Evolutionary conservation across 441 rosid genomes (phyloP).

Genomic region (Biscutella auriculata): DNA sequence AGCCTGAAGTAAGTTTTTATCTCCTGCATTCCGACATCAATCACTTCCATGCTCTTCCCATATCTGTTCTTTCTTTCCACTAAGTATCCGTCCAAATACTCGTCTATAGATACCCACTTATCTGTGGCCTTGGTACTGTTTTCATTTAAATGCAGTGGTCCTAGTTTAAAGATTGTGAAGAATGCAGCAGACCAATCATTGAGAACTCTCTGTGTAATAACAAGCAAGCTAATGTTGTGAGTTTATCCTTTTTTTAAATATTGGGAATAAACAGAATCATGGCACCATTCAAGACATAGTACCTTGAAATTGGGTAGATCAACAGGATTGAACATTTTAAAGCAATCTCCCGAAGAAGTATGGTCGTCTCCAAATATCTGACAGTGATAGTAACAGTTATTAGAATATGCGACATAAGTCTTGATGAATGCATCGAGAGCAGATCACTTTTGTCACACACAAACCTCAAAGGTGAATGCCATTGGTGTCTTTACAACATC

Average conservation of each 20-base stretch:
- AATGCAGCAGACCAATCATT: slow-evolving; percentile 89
- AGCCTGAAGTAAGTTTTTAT: slow-evolving; percentile 92
- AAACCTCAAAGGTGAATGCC: slow-evolving; percentile 99
- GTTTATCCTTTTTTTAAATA: not conserved
- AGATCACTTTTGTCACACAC: slow-evolving; percentile 14
- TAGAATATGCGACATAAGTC: not conserved
- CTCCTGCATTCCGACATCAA: slow-evolving; percentile 95
- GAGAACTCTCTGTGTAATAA: slow-evolving; percentile 68
- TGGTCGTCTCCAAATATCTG: slow-evolving; percentile 78
- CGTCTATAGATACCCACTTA: slow-evolving; percentile 82
- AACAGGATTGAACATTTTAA: slow-evolving; percentile 88
- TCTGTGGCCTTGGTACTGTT: slow-evolving; percentile 35
- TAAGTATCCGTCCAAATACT: slow-evolving; percentile 82
- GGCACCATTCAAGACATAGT: slow-evolving; percentile 9
- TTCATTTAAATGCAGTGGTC: slow-evolving; percentile 35
- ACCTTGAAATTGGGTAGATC: slow-evolving; percentile 72
- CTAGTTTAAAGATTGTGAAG: slow-evolving; percentile 63
- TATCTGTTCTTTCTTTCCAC: slow-evolving; percentile 80
- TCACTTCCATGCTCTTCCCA: slow-evolving; percentile 80
- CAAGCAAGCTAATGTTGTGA: slow-evolving; percentile 1
- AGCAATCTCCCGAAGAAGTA: slow-evolving; percentile 71
- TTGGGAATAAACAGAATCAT: not conserved
- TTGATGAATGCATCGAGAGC: not conserved
- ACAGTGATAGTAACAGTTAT: not conserved
- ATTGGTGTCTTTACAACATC: slow-evolving; percentile 75